Conservation (phyloP, 768 basidiomycete genomes). For the Boletus rufocinnamomeus region DNA sequence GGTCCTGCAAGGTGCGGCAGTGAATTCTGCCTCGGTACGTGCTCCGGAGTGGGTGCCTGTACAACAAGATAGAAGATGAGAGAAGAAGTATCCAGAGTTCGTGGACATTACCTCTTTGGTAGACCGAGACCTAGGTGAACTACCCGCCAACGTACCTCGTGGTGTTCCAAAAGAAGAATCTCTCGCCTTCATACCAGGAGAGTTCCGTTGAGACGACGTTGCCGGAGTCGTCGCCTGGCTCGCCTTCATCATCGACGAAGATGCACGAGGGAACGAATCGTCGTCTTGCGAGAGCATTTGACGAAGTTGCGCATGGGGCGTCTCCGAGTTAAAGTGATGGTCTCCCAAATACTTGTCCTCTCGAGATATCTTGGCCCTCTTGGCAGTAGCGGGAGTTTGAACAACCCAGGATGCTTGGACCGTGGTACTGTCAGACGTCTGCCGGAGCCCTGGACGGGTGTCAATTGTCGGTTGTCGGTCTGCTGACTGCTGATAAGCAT, state of each 20-base stretch:
- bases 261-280: slow-evolving; percentile 24
- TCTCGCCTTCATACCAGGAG: slow-evolving; percentile 17
- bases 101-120: slow-evolving; percentile 29
- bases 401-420: slow-evolving; percentile 37
- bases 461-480: slow-evolving; percentile 17
- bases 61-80: slow-evolving; percentile 10
- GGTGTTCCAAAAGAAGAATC: slow-evolving; percentile 25
- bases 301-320: slow-evolving; percentile 31
- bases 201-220: slow-evolving; percentile 29
- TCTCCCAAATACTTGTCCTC: slow-evolving; percentile 35
- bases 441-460: slow-evolving; percentile 12
- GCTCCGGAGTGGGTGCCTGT: slow-evolving; percentile 28
- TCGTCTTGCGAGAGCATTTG: slow-evolving; percentile 36
- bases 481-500: slow-evolving; percentile 10
- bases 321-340: slow-evolving; percentile 22
- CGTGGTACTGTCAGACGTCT: slow-evolving; percentile 23
- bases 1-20: slow-evolving; percentile 16
- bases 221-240: slow-evolving; percentile 26
- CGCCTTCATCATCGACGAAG: slow-evolving; percentile 32
- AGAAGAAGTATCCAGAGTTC: not conserved
- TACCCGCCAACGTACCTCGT: slow-evolving; percentile 23
- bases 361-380: slow-evolving; percentile 19
- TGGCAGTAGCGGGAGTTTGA: slow-evolving; percentile 30
- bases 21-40: slow-evolving; percentile 12
- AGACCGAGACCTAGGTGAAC: slow-evolving; percentile 25